These are phyloP conservation scores for Angomonas deanei DNA, from an alignment of 208 protist genomes.

Conservation along the genomic window DNA sequence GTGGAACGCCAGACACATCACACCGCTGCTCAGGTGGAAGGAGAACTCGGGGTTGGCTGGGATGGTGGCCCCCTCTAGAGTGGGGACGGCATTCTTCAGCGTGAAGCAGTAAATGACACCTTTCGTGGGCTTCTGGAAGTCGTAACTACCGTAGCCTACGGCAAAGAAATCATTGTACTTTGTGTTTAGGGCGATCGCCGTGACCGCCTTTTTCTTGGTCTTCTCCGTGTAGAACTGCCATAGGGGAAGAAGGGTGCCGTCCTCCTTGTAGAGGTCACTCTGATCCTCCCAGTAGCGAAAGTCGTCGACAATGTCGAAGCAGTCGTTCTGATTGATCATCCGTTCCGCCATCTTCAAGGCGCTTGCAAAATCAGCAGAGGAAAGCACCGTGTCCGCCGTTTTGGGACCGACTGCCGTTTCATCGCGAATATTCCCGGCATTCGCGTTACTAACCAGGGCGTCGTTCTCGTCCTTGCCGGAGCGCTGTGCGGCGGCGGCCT, in stretches of 20 bases:
- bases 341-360: slow-evolving; percentile 93
- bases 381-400: slow-evolving; percentile 54
- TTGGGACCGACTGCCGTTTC: slow-evolving; percentile 16
- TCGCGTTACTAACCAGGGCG: slow-evolving; percentile 13
- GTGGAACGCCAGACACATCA: slow-evolving; percentile 96
- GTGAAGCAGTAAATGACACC: slow-evolving; percentile 95
- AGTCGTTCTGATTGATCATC: slow-evolving; percentile 98
- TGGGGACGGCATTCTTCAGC: slow-evolving; percentile 95
- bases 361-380: slow-evolving; percentile 42
- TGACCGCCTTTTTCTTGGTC: slow-evolving; percentile 88
- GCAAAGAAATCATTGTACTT: slow-evolving; percentile 96
- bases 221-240: slow-evolving; percentile 93
- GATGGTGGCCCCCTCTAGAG: slow-evolving; percentile 27
- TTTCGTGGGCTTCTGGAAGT: slow-evolving; percentile 94
- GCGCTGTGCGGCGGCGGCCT: slow-evolving; percentile 49
- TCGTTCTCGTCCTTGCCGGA: slow-evolving; percentile 75
- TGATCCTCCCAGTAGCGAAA: slow-evolving; percentile 97
- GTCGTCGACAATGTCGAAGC: slow-evolving; percentile 95
- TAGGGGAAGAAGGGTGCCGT: slow-evolving; percentile 93
- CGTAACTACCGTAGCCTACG: slow-evolving; percentile 96
- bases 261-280: slow-evolving; percentile 91
- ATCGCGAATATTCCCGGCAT: slow-evolving; percentile 17
- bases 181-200: slow-evolving; percentile 91
- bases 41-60: slow-evolving; percentile 91
- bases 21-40: slow-evolving; percentile 88